phyloP scores from a whole-genome alignment of 352 stramenopile genomes.

The Peronosclerospora sorghi region DNA sequence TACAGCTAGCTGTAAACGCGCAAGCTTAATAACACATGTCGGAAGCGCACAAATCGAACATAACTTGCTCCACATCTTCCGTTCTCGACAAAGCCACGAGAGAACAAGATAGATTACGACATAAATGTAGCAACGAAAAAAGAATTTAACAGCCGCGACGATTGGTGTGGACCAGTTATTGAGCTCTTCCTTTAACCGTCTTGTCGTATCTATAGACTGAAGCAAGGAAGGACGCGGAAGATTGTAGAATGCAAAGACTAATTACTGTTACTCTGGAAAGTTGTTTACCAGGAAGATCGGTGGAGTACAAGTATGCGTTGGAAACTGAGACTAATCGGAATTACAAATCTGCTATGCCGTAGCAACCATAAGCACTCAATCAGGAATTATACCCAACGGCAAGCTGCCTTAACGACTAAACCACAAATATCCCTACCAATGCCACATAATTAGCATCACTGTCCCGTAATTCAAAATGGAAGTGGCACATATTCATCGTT shows the following conservation, averaged over 20 bases:
- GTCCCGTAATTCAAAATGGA: too few species aligned
- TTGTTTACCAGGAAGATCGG: conserved; percentile 36
- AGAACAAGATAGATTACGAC: conserved; percentile 54
- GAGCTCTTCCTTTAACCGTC: not conserved
- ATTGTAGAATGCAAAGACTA: conserved; percentile 37
- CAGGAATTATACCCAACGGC: conserved; percentile 10
- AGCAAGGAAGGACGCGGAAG: conserved; percentile 50
- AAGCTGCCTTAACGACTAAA: conserved; percentile 8
- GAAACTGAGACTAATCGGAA: conserved; percentile 35
- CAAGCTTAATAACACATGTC: too few species aligned
- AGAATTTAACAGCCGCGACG: conserved; percentile 62
- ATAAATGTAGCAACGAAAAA: conserved; percentile 78
- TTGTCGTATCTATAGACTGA: conserved; percentile 30
- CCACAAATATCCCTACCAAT: too few species aligned
- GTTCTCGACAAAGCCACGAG: conserved; percentile 34
- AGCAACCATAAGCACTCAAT: conserved; percentile 7
- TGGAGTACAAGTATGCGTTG: conserved; percentile 53
- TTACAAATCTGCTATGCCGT: conserved; percentile 44
- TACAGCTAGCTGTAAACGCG: too few species aligned
- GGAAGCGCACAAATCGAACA: too few species aligned
- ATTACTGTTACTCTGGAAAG: conserved; percentile 38
- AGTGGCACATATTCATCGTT: too few species aligned
- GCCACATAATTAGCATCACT: too few species aligned
- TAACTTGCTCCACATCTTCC: not conserved
- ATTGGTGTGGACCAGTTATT: conserved; percentile 11